Conservation (phyloP, 208 protist genomes). For the Leishmania amazonensis region DNA sequence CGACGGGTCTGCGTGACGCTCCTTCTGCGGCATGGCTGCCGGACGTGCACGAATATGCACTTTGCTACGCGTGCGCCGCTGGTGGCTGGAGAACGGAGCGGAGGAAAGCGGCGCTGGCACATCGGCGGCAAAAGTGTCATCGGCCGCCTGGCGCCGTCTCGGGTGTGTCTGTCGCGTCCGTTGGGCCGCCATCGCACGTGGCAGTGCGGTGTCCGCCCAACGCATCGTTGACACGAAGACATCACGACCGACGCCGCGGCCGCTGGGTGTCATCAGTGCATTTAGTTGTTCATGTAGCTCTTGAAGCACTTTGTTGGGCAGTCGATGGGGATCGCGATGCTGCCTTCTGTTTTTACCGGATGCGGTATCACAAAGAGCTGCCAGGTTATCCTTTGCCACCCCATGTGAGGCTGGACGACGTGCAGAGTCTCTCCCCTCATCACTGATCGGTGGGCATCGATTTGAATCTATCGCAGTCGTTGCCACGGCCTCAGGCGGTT, state of each 20-base stretch:
- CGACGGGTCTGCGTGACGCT: conserved; percentile 26
- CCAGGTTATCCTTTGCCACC: background rate
- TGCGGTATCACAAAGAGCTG: background rate
- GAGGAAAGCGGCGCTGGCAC: conserved; percentile 17
- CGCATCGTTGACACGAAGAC: conserved; percentile 26
- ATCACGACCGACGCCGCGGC: background rate
- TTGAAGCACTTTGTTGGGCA: conserved; percentile 31
- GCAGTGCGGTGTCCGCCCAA: conserved; percentile 8
- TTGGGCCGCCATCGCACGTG: background rate
- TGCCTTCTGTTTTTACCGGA: conserved; percentile 1
- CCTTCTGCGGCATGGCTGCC: background rate
- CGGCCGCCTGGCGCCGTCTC: background rate
- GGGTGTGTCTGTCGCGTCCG: conserved; percentile 5
- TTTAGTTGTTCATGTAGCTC: conserved; percentile 35
- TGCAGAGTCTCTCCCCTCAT: background rate
- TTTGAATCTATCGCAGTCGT: background rate
- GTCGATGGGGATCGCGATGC: conserved; percentile 20
- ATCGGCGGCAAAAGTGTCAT: background rate
- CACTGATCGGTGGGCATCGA: background rate
- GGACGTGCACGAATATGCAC: background rate
- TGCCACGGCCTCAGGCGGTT: background rate
- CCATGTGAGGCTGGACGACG: background rate
- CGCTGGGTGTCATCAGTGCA: background rate
- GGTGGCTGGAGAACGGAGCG: background rate
- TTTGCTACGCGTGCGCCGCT: background rate